These are phyloP conservation scores for Saccharomyces eubayanus DNA, from an alignment of 805 yeast species.

Conservation along the genomic window DNA sequence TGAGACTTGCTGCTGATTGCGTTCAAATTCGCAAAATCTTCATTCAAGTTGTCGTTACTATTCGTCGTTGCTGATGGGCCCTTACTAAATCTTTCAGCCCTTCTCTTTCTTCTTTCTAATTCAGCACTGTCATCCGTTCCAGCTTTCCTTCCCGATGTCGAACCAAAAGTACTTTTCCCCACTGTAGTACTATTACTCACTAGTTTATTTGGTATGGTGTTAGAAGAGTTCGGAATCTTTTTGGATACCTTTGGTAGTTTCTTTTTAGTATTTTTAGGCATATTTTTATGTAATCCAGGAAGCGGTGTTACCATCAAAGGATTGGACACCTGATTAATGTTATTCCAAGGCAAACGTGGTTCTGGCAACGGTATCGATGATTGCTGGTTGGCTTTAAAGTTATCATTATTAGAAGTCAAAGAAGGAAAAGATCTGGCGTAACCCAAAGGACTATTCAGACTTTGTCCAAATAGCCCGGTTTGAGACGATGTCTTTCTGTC, in stretches of 20 bases:
- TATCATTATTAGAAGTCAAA: neutral
- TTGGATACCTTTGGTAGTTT: neutral
- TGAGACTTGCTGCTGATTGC: slow-evolving; percentile 28
- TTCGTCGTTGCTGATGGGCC: slow-evolving; percentile 5
- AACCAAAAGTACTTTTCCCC: neutral
- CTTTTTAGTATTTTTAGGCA: neutral
- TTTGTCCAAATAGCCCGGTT: neutral
- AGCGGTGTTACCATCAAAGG: neutral
- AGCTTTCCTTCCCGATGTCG: neutral
- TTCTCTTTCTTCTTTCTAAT: slow-evolving; percentile 24
- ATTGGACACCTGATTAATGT: neutral
- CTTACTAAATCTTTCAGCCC: slow-evolving; percentile 33
- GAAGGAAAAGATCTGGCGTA: neutral
- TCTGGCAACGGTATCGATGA: neutral
- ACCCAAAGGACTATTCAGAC: neutral
- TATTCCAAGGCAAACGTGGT: neutral
- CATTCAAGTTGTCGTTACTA: slow-evolving; percentile 7
- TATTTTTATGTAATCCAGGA: neutral
- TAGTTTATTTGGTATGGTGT: neutral
- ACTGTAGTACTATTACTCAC: neutral
- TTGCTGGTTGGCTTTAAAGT: neutral
- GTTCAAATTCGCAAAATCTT: slow-evolving; percentile 21
- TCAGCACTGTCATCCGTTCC: slow-evolving; percentile 8
- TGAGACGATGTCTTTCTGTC: neutral
- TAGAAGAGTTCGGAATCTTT: neutral